Base-by-base conservation (phyloP, 345 rosid genomes). In the Salix suchowensis region DNA sequence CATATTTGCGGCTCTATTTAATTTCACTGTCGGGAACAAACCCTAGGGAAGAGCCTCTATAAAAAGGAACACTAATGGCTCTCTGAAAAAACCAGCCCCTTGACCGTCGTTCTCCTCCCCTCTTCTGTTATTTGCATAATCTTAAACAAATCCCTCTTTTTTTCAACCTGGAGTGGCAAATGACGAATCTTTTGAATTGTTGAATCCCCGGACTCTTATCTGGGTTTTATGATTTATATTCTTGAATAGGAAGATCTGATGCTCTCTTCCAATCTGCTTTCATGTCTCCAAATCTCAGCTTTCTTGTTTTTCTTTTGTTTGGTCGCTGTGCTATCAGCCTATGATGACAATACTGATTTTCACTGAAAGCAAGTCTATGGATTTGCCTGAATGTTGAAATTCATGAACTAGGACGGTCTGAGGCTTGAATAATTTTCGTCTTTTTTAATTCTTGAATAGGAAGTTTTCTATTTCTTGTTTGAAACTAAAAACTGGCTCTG, bases 321-420 rank as follows among this genome's bases (percentile, higher is more conserved):
- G 39, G 15, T 24, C 23, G 1, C 64, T 58, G 64, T 4, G 64
- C 28, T 9, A 6, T 23, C 14, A 75, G 85, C 85, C 82, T 4
- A 42, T 78, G 88, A 87, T 40, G 88, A 75, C 36, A 18, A 24
- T 8, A 21, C 13, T 4, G 30, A 34, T 23, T 30, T 76, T 15
- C 67, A 74, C 80, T 62, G 80, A 81, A 80, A 69, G 79, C 71
- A 42, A 65, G 60, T 79, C n/a, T 0, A 12, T n/a, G 1, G n/a
- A n/a, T 58, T 67, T 75, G 85, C 30, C 30, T 0, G 21, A 42
- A 7, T 85, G 88, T 68, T 67, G 90, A 86, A 79, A 82, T 34
- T 75, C 73, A 65, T 75, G 85, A 85, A 85, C 91, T 87, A 88
- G 91, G 91, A 87, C 90, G 91, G 89, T 87, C 90, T 84, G 90